phyloP scores from a whole-genome alignment of 2,329 filamentous ascomycete genomes.

The Hypoxylon sp. region DNA sequence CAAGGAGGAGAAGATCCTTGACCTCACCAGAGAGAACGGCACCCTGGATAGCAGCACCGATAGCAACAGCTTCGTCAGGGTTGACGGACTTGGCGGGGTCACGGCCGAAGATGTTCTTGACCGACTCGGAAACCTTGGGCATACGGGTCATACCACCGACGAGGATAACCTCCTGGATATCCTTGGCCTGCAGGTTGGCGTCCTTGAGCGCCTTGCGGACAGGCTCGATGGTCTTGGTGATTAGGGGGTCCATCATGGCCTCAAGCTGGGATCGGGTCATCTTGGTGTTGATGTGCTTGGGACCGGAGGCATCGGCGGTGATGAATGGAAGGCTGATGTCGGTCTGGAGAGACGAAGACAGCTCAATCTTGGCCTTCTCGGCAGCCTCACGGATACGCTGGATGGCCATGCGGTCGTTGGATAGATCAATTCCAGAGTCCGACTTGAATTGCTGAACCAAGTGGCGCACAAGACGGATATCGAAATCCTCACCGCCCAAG shows the following conservation, averaged over 20 bases:
- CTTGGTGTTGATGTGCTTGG: slow-evolving; percentile 98
- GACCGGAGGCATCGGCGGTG: slow-evolving; percentile 92
- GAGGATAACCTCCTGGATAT: slow-evolving; percentile 97
- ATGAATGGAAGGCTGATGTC: slow-evolving; percentile 99
- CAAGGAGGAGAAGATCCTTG: slow-evolving; percentile 93
- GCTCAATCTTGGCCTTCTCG: slow-evolving; percentile 99
- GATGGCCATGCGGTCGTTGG: slow-evolving; percentile 95
- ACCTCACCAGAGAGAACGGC: slow-evolving; percentile 96
- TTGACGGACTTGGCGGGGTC: slow-evolving; percentile 98
- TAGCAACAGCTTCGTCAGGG: slow-evolving; percentile 97
- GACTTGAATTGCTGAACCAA: slow-evolving; percentile 97
- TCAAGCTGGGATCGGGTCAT: slow-evolving; percentile 93
- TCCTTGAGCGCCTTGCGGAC: slow-evolving; percentile 98
- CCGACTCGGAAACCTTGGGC: slow-evolving; percentile 96
- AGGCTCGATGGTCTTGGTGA: slow-evolving; percentile 86
- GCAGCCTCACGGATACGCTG: slow-evolving; percentile 98
- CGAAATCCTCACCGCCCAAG: slow-evolving; percentile 97
- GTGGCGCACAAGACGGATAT: slow-evolving; percentile 93
- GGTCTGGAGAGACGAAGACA: slow-evolving; percentile 93
- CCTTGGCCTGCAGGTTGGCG: slow-evolving; percentile 88
- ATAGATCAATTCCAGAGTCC: slow-evolving; percentile 90
- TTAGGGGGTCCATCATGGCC: slow-evolving; percentile 89
- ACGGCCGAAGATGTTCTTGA: slow-evolving; percentile 96
- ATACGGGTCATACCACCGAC: slow-evolving; percentile 99
- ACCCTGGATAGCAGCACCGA: slow-evolving; percentile 97